These are phyloP conservation scores for Physcomitrellopsis africana DNA, from an alignment of 225 moss, liverwort and hornwort genomes.

Conservation along the genomic window DNA sequence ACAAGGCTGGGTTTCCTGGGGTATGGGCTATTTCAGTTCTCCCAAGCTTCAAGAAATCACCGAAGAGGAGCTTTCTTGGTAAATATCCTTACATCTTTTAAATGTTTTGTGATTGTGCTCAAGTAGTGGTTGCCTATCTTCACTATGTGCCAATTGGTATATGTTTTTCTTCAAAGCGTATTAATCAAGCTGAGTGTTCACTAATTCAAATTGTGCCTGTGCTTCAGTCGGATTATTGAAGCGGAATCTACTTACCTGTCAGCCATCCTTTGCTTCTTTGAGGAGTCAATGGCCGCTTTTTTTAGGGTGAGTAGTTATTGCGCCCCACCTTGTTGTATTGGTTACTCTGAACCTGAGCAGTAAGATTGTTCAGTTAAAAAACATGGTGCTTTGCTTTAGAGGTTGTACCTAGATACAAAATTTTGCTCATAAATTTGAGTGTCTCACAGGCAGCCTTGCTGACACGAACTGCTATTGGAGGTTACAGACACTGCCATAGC, in stretches of 20 bases:
- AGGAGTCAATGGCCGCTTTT: slow-evolving; percentile 95
- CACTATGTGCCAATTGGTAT: background rate
- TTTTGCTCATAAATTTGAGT: slow-evolving; percentile 18
- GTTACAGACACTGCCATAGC: slow-evolving; percentile 86
- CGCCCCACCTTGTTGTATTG: background rate
- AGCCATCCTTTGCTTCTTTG: slow-evolving; percentile 91
- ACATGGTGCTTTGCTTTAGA: slow-evolving; percentile 11
- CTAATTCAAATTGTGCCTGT: slow-evolving; percentile 4
- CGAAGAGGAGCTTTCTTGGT: slow-evolving; percentile 93
- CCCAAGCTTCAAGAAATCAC: slow-evolving; percentile 66
- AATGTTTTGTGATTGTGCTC: background rate
- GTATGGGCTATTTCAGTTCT: slow-evolving; percentile 90
- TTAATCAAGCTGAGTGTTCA: background rate
- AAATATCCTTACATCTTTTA: background rate
- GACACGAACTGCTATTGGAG: slow-evolving; percentile 82
- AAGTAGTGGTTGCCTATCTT: slow-evolving; percentile 2
- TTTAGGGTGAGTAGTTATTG: slow-evolving; percentile 64
- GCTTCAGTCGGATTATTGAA: slow-evolving; percentile 90
- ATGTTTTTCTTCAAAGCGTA: background rate
- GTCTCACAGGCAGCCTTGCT: slow-evolving; percentile 80
- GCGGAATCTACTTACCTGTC: slow-evolving; percentile 88
- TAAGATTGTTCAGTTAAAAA: background rate
- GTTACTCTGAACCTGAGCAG: background rate
- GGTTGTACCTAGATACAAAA: background rate
- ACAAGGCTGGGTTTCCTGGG: slow-evolving; percentile 95